phyloP scores from a whole-genome alignment of 2,329 filamentous ascomycete species.

The Talaromyces sp. region DNA sequence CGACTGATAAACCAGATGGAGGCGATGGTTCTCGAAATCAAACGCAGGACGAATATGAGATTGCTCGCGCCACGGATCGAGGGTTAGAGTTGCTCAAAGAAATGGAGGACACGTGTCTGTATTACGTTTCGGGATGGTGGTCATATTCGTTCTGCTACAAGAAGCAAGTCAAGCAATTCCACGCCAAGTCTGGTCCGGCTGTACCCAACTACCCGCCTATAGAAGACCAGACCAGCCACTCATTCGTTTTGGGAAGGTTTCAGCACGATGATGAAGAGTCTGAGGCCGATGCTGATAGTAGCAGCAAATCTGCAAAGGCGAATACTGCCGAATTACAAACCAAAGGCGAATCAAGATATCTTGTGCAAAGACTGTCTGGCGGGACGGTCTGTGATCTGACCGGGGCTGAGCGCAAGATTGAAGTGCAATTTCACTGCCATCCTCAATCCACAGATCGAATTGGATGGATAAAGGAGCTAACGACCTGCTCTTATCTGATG shows the following conservation, averaged over 20 bases:
- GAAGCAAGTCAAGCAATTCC: slow-evolving; percentile 82
- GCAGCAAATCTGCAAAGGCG: slow-evolving; percentile 26
- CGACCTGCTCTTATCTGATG: slow-evolving; percentile 90
- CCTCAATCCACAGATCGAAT: slow-evolving; percentile 73
- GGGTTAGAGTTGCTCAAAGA: slow-evolving; percentile 77
- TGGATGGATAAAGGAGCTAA: slow-evolving; percentile 87
- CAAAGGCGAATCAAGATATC: slow-evolving; percentile 78
- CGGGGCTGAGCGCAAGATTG: slow-evolving; percentile 73
- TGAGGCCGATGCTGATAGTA: slow-evolving; percentile 18
- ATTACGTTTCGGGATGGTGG: slow-evolving; percentile 88
- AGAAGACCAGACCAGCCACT: slow-evolving; percentile 70
- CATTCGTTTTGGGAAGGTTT: slow-evolving; percentile 72
- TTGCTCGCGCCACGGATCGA: slow-evolving; percentile 69
- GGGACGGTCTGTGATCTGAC: slow-evolving; percentile 87
- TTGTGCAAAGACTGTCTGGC: slow-evolving; percentile 75
- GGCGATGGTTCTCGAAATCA: slow-evolving; percentile 29
- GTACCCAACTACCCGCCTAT: slow-evolving; percentile 67
- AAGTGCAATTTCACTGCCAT: slow-evolving; percentile 76
- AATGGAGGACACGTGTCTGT: slow-evolving; percentile 77
- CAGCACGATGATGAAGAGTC: slow-evolving; percentile 33
- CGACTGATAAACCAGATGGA: slow-evolving; percentile 53
- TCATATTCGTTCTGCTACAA: slow-evolving; percentile 94
- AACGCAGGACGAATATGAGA: slow-evolving; percentile 74
- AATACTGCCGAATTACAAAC: slow-evolving; percentile 66
- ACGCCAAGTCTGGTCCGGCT: slow-evolving; percentile 69